Base-by-base conservation (phyloP, 768 basidiomycete species). In the Trametes maxima region DNA sequence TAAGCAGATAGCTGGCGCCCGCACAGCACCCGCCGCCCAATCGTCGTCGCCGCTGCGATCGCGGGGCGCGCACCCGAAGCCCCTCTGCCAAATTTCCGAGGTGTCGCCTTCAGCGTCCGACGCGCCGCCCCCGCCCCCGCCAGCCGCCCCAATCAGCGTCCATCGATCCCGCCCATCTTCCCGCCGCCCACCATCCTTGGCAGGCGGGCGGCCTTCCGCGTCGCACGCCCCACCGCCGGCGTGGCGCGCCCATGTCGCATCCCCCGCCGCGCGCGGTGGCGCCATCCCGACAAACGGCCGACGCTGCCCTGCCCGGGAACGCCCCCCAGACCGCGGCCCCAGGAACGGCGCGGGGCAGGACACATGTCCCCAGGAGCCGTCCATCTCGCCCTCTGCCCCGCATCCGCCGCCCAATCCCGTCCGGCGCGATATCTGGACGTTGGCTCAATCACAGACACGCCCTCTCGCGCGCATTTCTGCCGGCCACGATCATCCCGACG, bases 141-240 rank as follows among this genome's bases (percentile, higher is more conserved):
- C 13, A 19, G 17, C n/a, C 44, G 19, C 13, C 33, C 55, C 48
- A 58, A 60, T 54, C 51, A 40, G 35, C 51, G 35, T 6, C 54
- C 54, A 62, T 62, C 60, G 60, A 62, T 62, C 40, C 42, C 42
- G 33, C 33, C 19, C 49, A 39, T 56, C 7, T 55, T 25, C 47
- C 56, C 24, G 16, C 21, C 44, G 19, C 45, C 35, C 28, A 8
- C 37, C 46, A 22, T 24, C 16, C 55, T 47, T 40, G 57, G 47
- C 54, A 10, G 40, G 39, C 17, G 40, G 24, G 25, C 37, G 25
- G 53, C 45, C 11, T 22, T 45, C 53, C 47, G 51, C 44, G 17
- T n/a, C 44, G 33, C 28, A 33, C 28, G 28, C 28, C 28, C 28
- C 28, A 33, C 28, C 28, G 28, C 28, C 28, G 28, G 28, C 47